phyloP scores from a whole-genome alignment of 2,329 filamentous ascomycete genomes.

The Xylariaceae sp. region DNA sequence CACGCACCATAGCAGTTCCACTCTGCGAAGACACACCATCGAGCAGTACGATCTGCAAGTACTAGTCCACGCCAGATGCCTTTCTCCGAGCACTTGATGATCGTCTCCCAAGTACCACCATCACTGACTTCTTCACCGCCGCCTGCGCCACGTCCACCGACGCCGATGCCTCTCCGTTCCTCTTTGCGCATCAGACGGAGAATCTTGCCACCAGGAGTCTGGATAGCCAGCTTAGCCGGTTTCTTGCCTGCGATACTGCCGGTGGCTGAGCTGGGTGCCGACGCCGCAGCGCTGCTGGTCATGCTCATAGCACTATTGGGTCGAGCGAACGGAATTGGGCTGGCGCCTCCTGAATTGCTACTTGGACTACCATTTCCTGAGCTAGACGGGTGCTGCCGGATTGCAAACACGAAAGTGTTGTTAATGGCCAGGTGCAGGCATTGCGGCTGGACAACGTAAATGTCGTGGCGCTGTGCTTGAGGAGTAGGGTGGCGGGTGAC shows the following conservation, averaged over 20 bases:
- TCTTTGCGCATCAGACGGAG: conserved; percentile 80
- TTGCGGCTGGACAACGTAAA: conserved; percentile 95
- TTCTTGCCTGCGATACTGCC: conserved; percentile 62
- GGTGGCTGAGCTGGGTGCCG: conserved; percentile 52
- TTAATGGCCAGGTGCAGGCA: conserved; percentile 84
- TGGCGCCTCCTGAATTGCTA: conserved; percentile 45
- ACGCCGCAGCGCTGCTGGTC: conserved; percentile 53
- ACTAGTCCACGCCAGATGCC: conserved; percentile 80
- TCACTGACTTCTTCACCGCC: conserved; percentile 58
- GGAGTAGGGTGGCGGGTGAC: conserved; percentile 90
- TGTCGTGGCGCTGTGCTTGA: conserved; percentile 93
- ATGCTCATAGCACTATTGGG: conserved; percentile 64
- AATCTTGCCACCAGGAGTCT: conserved; percentile 92
- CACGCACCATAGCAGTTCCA: conserved; percentile 70
- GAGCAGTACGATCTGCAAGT: conserved; percentile 74
- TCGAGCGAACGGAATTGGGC: conserved; percentile 59
- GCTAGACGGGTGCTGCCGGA: conserved; percentile 80
- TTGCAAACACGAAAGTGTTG: conserved; percentile 96
- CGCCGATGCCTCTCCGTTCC: conserved; percentile 47
- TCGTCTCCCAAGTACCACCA: conserved; percentile 80
- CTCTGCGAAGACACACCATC: conserved; percentile 91
- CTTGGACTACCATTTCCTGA: conserved; percentile 31
- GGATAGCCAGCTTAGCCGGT: conserved; percentile 91
- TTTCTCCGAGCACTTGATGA: conserved; percentile 82
- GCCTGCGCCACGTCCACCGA: conserved; percentile 41